Evolutionary conservation across 139 green algal species (phyloP).

Genomic region (Trebouxia sp.): DNA sequence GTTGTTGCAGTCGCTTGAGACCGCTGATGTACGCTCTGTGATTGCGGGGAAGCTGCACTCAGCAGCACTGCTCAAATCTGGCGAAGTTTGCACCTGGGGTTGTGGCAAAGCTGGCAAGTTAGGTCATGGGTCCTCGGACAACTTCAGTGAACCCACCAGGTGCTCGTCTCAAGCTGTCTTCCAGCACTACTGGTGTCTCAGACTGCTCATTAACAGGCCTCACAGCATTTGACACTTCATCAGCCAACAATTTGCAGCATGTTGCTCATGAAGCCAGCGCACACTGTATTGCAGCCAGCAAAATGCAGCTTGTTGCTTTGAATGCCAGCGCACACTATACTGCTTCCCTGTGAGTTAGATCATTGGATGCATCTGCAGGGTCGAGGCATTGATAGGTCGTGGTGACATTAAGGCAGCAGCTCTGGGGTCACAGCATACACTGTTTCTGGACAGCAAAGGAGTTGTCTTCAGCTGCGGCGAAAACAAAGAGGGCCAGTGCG

Average conservation of each 20-base stretch:
- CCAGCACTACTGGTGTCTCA: not conserved
- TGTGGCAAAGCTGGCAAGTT: conserved; percentile 66
- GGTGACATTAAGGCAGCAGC: conserved; percentile 39
- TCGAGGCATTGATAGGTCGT: conserved; percentile 64
- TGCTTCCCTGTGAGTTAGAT: not conserved
- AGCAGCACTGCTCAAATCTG: conserved; percentile 40
- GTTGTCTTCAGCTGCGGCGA: conserved; percentile 57
- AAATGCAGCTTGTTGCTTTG: too few relatives aligned
- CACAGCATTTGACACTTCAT: not conserved
- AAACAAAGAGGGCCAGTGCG: conserved; percentile 68
- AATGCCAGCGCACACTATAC: not conserved
- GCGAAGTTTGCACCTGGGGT: conserved; percentile 63
- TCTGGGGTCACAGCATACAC: conserved; percentile 64
- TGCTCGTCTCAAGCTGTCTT: not conserved
- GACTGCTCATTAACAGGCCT: not conserved
- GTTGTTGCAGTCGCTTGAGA: conserved; percentile 44
- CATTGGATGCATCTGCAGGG: not conserved
- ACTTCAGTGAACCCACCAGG: conserved; percentile 34
- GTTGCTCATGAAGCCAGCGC: not conserved
- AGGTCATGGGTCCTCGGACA: conserved; percentile 53
- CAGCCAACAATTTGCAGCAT: not conserved
- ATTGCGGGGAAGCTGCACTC: conserved; percentile 49
- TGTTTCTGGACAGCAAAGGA: conserved; percentile 63
- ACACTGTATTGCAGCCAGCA: not conserved
- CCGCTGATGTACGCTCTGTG: conserved; percentile 31